Evolutionary conservation across 805 yeast species (phyloP).

Genomic region (Grigorovia yakushimaensis): DNA sequence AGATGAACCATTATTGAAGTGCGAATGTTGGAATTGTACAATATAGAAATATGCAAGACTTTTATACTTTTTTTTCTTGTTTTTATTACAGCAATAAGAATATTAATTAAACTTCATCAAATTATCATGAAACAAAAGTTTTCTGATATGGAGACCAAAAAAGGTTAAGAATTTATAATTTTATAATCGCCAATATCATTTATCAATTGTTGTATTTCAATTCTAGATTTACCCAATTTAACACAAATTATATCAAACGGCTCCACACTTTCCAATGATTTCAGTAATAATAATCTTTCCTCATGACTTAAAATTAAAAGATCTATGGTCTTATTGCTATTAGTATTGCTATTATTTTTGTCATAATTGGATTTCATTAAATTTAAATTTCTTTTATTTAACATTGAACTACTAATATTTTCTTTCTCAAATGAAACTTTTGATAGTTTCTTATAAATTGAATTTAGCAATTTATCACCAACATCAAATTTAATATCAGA

Average conservation of each 20-base stretch:
- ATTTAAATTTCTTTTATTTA: constrained; percentile 2
- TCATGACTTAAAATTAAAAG: constrained; percentile 4
- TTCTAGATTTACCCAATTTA: constrained; percentile 45
- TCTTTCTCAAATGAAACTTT: constrained; percentile 20
- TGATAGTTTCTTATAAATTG: constrained; percentile 23
- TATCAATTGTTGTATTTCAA: constrained; percentile 44
- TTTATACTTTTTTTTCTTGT: too few relatives aligned
- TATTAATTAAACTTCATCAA: too few relatives aligned
- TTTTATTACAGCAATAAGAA: neutral
- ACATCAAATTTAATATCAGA: constrained; percentile 26
- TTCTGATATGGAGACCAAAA: too few relatives aligned
- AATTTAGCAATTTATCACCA: constrained; percentile 23
- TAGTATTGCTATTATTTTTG: neutral
- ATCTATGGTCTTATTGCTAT: constrained; percentile 1
- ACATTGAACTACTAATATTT: constrained; percentile 2
- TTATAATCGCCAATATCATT: constrained; percentile 41
- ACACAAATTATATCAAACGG: constrained; percentile 64
- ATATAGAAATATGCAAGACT: too few relatives aligned
- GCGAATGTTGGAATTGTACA: too few relatives aligned
- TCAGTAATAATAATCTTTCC: constrained; percentile 29
- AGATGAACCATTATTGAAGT: too few relatives aligned
- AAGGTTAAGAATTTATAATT: constrained; percentile 32
- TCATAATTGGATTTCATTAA: neutral
- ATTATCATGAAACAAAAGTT: too few relatives aligned
- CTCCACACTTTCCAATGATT: constrained; percentile 41